These are phyloP conservation scores for Arachis monticola DNA, from an alignment of 331 rosid species.

Conservation along the genomic window DNA sequence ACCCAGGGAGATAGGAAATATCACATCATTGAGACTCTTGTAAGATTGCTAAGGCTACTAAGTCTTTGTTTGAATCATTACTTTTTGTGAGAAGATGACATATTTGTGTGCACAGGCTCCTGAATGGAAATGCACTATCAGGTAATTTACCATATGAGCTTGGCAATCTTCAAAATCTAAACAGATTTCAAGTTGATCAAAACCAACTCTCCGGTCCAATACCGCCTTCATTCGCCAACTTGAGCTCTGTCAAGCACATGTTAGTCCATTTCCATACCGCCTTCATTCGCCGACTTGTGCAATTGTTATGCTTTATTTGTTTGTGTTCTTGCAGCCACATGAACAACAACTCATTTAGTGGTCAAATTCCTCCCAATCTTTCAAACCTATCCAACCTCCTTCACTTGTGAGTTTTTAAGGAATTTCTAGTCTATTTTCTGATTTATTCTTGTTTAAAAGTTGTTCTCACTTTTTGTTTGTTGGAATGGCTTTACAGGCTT, in stretches of 20 bases:
- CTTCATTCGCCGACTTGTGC: too few species aligned
- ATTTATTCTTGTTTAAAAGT: slow-evolving; percentile 20
- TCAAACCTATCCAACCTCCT: slow-evolving; percentile 47
- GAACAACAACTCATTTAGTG: slow-evolving; percentile 69
- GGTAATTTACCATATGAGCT: slow-evolving; percentile 67
- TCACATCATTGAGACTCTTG: slow-evolving; percentile 65
- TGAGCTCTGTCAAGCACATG: slow-evolving; percentile 58
- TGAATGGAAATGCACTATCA: slow-evolving; percentile 60
- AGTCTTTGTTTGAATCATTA: slow-evolving; percentile 10
- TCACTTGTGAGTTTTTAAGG: slow-evolving; percentile 56
- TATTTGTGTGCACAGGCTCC: slow-evolving; percentile 46
- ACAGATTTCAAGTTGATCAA: slow-evolving; percentile 56
- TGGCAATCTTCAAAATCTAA: slow-evolving; percentile 55
- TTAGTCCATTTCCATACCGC: slow-evolving; percentile 38
- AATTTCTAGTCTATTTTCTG: slow-evolving; percentile 3
- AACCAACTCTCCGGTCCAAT: slow-evolving; percentile 60
- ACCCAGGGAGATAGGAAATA: slow-evolving; percentile 80
- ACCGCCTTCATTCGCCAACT: slow-evolving; percentile 54
- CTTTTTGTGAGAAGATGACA: slow-evolving; percentile 21
- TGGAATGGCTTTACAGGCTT: slow-evolving; percentile 61
- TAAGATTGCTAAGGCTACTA: slow-evolving; percentile 53
- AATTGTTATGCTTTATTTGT: slow-evolving; percentile 22
- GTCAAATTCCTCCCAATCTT: slow-evolving; percentile 59
- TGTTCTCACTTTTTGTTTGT: slow-evolving; percentile 26
- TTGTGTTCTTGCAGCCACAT: slow-evolving; percentile 59